Evolutionary conservation across 306 rosid species (phyloP).

Genomic region (Acmispon strigosus): DNA sequence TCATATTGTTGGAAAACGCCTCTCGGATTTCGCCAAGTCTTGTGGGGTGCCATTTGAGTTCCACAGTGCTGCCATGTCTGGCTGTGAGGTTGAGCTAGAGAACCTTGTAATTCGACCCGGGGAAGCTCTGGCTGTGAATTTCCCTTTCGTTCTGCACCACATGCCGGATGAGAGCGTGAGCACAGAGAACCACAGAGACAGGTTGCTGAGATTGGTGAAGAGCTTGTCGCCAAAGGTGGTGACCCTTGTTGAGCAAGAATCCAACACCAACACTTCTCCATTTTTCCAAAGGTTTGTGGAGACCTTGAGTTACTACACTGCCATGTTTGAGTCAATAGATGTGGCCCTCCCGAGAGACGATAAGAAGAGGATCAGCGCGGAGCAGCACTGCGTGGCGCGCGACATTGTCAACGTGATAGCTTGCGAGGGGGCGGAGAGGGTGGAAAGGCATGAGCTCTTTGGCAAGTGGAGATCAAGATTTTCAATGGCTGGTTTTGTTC

Average conservation of each 20-base stretch:
- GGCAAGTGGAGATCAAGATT: conserved; percentile 85
- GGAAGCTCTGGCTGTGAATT: conserved; percentile 75
- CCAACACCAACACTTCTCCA: conserved; percentile 94
- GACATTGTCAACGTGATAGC: conserved; percentile 96
- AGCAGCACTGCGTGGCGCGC: conserved; percentile 84
- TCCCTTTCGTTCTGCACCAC: conserved; percentile 80
- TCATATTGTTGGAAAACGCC: conserved; percentile 48
- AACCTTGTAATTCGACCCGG: conserved; percentile 42
- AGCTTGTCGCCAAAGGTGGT: conserved; percentile 76
- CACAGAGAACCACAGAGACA: conserved; percentile 77
- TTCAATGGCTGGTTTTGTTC: conserved; percentile 70
- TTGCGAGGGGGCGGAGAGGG: conserved; percentile 79
- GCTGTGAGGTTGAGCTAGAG: conserved; percentile 48
- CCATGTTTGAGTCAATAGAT: conserved; percentile 87
- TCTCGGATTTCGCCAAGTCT: conserved; percentile 36
- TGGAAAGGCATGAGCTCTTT: conserved; percentile 78
- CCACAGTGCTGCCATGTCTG: conserved; percentile 66
- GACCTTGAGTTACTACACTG: conserved; percentile 59
- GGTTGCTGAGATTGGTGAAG: conserved; percentile 66
- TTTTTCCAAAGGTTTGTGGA: conserved; percentile 62
- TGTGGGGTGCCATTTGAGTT: conserved; percentile 67
- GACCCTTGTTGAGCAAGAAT: conserved; percentile 87
- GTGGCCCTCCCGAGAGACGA: conserved; percentile 45
- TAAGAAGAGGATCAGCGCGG: conserved; percentile 65
- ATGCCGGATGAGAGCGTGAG: conserved; percentile 99